Evolutionary conservation across 2,329 filamentous ascomycete genomes (phyloP).

Genomic region (Venturia aucupariae): DNA sequence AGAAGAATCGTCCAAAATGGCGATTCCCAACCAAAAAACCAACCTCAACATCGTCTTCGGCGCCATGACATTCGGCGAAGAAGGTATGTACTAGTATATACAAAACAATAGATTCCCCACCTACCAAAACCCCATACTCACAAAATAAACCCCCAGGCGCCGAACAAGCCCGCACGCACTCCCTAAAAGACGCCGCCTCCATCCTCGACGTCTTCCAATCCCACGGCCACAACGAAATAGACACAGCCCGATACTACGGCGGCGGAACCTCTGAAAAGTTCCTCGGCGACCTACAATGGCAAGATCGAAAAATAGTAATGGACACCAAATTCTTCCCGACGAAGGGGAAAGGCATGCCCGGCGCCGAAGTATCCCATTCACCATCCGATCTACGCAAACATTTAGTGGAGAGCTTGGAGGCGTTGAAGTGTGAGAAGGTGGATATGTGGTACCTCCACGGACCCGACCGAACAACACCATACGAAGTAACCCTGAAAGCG

Average conservation of each 20-base stretch:
- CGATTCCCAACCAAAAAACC: background rate
- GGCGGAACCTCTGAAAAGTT: slow-evolving; percentile 31
- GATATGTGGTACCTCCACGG: slow-evolving; percentile 44
- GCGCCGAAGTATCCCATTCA: too few relatives aligned
- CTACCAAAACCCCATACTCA: too few relatives aligned
- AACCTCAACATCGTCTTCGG: slow-evolving; percentile 26
- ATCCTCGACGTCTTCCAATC: slow-evolving; percentile 24
- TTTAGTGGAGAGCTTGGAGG: slow-evolving; percentile 29
- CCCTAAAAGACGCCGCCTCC: slow-evolving; percentile 17
- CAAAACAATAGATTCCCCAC: too few relatives aligned
- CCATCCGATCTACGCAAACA: too few relatives aligned
- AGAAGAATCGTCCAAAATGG: background rate
- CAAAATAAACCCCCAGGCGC: slow-evolving; percentile 8
- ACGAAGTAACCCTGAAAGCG: slow-evolving; percentile 37
- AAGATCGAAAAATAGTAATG: slow-evolving; percentile 31
- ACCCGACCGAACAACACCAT: slow-evolving; percentile 39
- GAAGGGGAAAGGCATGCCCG: too few relatives aligned
- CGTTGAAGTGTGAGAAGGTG: slow-evolving; percentile 32
- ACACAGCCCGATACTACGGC: slow-evolving; percentile 32
- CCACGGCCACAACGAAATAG: slow-evolving; percentile 27
- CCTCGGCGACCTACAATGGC: slow-evolving; percentile 33
- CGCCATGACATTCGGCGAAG: slow-evolving; percentile 31
- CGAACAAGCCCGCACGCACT: slow-evolving; percentile 11
- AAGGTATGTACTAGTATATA: too few relatives aligned
- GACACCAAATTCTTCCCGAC: slow-evolving; percentile 34